phyloP scores from a whole-genome alignment of 148 eudicot species.

The Cornus florida region DNA sequence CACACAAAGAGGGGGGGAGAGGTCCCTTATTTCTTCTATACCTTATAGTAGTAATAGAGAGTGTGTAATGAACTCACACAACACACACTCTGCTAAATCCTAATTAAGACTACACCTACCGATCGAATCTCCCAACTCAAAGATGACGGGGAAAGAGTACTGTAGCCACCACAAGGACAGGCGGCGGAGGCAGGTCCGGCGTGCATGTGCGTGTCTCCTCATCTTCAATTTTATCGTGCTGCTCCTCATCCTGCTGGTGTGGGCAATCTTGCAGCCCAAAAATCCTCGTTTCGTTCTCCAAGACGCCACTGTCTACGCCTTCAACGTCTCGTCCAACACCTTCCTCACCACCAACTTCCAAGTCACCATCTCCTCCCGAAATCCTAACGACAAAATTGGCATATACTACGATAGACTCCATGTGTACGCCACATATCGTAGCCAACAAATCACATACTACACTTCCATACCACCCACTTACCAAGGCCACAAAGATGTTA shows the following conservation, averaged over 20 bases:
- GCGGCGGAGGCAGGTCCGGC: constrained; percentile 8
- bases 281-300: constrained; percentile 45
- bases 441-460: constrained; percentile 49
- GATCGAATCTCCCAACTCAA: neutral
- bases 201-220: constrained; percentile 6
- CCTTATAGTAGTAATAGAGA: too few relatives aligned
- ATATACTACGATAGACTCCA: constrained; percentile 43
- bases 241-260: constrained; percentile 28
- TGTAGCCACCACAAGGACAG: constrained; percentile 31
- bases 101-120: too few relatives aligned
- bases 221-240: constrained; percentile 10
- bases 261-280: constrained; percentile 41
- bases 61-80: too few relatives aligned
- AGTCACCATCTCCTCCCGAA: constrained; percentile 19
- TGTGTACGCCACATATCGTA: constrained; percentile 32
- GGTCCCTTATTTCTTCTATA: neutral
- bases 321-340: constrained; percentile 35
- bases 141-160: constrained; percentile 35
- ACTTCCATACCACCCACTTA: constrained; percentile 51
- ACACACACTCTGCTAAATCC: neutral
- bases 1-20: neutral
- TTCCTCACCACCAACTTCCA: constrained; percentile 21
- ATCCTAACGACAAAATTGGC: constrained; percentile 45
- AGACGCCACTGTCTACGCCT: constrained; percentile 42
- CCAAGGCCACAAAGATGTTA: constrained; percentile 47